A percentile compares a stretch with the other conserved stretches of the same genome.
These are phyloP conservation scores for Botrytis cinerea DNA, from an alignment of 2,329 filamentous ascomycete species.

Conservation along the genomic window DNA sequence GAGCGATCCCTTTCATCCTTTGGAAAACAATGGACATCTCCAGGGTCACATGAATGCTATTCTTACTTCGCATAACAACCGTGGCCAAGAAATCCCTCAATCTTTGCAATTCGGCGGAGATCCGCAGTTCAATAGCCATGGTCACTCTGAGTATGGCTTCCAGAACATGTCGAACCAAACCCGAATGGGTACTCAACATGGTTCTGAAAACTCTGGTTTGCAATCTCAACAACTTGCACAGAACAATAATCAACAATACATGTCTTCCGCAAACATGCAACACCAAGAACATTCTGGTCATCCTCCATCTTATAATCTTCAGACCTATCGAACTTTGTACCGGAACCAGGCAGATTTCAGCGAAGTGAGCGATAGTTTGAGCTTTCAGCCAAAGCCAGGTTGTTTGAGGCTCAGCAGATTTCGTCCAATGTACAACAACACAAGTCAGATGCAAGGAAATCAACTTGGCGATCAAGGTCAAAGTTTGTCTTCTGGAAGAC, in stretches of 20 bases:
- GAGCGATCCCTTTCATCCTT: not conserved
- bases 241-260: not conserved
- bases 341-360: not conserved
- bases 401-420: not conserved
- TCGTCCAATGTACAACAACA: not conserved
- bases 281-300: not conserved
- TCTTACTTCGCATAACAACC: not conserved
- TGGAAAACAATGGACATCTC: not conserved
- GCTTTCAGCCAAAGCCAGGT: not conserved
- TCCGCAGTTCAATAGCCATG: not conserved
- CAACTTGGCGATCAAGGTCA: not conserved
- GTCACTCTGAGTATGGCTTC: not conserved
- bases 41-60: not conserved
- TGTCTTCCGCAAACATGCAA: not conserved
- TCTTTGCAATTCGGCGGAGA: not conserved
- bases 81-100: not conserved
- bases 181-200: not conserved
- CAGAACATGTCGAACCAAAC: not conserved
- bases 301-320: not conserved
- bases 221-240: no score
- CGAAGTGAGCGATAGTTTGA: not conserved
- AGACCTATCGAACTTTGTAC: not conserved
- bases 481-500: not conserved
- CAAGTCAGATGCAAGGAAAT: not conserved
- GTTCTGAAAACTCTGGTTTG: not conserved